Evolutionary conservation across 73 alveolate species (phyloP).

Genomic region (Uronychia setigera): DNA sequence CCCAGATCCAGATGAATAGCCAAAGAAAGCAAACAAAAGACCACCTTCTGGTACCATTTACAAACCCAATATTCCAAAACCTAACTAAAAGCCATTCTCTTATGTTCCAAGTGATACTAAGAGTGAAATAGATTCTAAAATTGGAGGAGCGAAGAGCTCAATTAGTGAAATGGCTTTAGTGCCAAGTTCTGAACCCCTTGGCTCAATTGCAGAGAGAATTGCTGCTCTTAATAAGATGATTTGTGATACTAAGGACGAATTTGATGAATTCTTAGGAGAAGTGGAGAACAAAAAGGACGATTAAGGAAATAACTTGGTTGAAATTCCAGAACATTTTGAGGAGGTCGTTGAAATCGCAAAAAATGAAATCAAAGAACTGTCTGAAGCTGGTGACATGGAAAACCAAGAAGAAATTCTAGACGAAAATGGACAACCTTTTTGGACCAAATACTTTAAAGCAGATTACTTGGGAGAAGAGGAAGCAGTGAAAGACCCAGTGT

Average conservation of each 20-base stretch:
- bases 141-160: not conserved
- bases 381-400: slow-evolving; percentile 21
- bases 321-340: slow-evolving; percentile 53
- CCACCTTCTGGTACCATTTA: not conserved
- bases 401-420: slow-evolving; percentile 34
- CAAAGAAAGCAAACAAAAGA: not conserved
- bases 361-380: slow-evolving; percentile 41
- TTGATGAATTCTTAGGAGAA: slow-evolving; percentile 42
- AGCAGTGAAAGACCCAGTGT: not conserved
- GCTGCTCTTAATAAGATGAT: not conserved
- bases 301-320: slow-evolving; percentile 13
- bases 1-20: not conserved
- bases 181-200: not conserved
- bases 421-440: slow-evolving; percentile 61
- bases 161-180: not conserved
- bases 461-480: slow-evolving; percentile 51
- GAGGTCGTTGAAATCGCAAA: slow-evolving; percentile 53
- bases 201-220: not conserved
- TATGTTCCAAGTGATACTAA: not conserved
- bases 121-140: not conserved
- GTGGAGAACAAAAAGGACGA: slow-evolving; percentile 24
- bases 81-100: not conserved
- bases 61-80: not conserved
- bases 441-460: slow-evolving; percentile 53
- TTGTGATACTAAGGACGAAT: not conserved